Evolutionary conservation across 2,329 filamentous ascomycete species (phyloP), one percentile per base, ranked within the genome.

Genomic region (Beauveria sp.): DNA sequence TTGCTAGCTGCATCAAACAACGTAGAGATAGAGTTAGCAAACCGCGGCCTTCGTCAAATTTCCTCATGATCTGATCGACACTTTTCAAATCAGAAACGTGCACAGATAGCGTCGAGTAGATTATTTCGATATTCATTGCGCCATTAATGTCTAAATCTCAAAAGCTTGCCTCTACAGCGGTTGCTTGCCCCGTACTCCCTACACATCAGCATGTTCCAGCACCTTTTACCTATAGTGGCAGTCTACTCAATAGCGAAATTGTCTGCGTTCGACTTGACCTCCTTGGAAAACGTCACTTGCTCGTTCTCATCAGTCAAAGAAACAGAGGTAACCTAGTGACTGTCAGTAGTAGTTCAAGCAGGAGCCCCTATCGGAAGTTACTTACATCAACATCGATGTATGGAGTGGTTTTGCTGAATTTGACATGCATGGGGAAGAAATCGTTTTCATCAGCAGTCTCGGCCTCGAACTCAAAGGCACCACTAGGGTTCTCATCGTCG

Each of bases 391-490:
- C 90, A 69, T 97, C 91, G 55, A 97, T 84, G 73, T 91, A 96
- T 30, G 94, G 93, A 62, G 83, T 85, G 47, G 85, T 83, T 82
- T 96, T 97, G 65, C 85, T 87, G 76, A 99, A 99, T 59, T 87
- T 84, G 63, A 97, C 87, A 59, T 84, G 88, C 92, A 99, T 97
- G 1, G 94, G 94, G 86, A 99, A 99, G 79, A 97, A 97, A 68
- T 97, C 92, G 61, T 91, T 88, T 72, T 97, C 94, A 66, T 92
- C 90, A 60, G 86, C 84, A 12, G 90, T 90, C 72, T 90, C 86
- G 1, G 92, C 91, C 75, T 97, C 94, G 67, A 99, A 97, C 73
- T 99, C 94, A 70, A 99, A 97, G 52, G 90, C 88, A 20, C 94
- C 94, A 46, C 81, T 92, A 20, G 87, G 77, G 72, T 94, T 96